These are phyloP conservation scores for Taiozyma onychis DNA, from an alignment of 1,139 yeast genomes.

Conservation along the genomic window DNA sequence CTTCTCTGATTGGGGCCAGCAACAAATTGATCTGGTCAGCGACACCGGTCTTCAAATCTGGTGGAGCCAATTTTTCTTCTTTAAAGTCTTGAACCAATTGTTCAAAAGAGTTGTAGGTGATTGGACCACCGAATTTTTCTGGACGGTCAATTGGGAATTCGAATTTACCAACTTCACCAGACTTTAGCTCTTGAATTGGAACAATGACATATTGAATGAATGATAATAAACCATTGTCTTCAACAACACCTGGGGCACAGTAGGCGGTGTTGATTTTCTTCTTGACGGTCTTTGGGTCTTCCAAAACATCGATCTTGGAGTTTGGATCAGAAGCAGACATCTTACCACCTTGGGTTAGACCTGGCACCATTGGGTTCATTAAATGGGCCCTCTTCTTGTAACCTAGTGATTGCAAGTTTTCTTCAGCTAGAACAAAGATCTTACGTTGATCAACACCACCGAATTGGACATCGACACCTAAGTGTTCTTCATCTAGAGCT, in stretches of 20 bases:
- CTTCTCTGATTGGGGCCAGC: constrained; percentile 80
- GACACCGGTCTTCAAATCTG: constrained; percentile 90
- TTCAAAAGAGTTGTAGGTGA: constrained; percentile 65
- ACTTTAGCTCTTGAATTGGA: constrained; percentile 77
- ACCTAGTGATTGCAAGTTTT: constrained; percentile 78
- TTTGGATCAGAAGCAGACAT: constrained; percentile 99
- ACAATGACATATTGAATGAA: constrained; percentile 79
- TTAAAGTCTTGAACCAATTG: constrained; percentile 68
- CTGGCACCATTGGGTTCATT: constrained; percentile 99
- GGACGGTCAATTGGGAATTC: constrained; percentile 81
- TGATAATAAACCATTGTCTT: constrained; percentile 84
- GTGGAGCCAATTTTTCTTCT: constrained; percentile 75
- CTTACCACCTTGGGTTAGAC: constrained; percentile 93
- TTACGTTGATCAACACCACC: constrained; percentile 99
- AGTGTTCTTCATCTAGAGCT: constrained; percentile 91
- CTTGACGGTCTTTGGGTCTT: constrained; percentile 79
- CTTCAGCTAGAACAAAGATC: constrained; percentile 96
- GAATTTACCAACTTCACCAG: constrained; percentile 44
- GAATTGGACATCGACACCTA: constrained; percentile 88
- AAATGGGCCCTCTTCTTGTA: constrained; percentile 97
- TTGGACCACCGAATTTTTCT: constrained; percentile 94
- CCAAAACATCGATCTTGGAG: constrained; percentile 90
- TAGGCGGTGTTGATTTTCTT: constrained; percentile 90
- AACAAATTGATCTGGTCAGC: constrained; percentile 75
- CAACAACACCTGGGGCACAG: constrained; percentile 93